A percentile compares a stretch with the other conserved stretches of the same genome.
Evolutionary conservation across 2,329 filamentous ascomycete genomes (phyloP).

Genomic region (Penicillium griseofulvum): DNA sequence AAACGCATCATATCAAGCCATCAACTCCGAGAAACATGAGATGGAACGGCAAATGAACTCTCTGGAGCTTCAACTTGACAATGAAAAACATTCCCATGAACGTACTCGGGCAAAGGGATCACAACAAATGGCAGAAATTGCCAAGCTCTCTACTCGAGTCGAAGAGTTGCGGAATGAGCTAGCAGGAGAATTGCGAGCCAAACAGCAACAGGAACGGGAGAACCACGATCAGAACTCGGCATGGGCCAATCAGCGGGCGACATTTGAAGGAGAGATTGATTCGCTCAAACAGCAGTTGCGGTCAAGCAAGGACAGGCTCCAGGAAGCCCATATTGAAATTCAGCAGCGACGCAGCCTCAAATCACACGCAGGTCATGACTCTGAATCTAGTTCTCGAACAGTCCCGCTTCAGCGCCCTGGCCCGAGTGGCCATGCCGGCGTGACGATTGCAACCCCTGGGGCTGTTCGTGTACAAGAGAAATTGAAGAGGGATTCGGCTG

Average conservation of each 20-base stretch:
- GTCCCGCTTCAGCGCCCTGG: conserved; percentile 31
- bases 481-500: conserved; percentile 55
- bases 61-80: conserved; percentile 77
- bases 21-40: conserved; percentile 74
- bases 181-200: conserved; percentile 51
- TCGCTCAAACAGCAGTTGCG: conserved; percentile 68
- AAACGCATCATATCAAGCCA: conserved; percentile 60
- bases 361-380: conserved; percentile 24
- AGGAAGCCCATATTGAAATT: conserved; percentile 57
- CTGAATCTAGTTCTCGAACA: conserved; percentile 42
- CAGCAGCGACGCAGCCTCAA: conserved; percentile 42
- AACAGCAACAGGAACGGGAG: conserved; percentile 48
- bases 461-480: conserved; percentile 54
- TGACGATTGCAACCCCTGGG: conserved; percentile 53
- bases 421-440: conserved; percentile 38
- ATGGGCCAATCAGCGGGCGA: conserved; percentile 60
- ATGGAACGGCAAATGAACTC: conserved; percentile 75
- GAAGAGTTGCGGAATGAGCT: conserved; percentile 53
- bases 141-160: conserved; percentile 41
- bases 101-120: conserved; percentile 48
- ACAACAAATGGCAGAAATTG: conserved; percentile 41
- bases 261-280: conserved; percentile 68
- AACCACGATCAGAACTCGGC: conserved; percentile 58
- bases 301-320: conserved; percentile 69
- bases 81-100: conserved; percentile 69